A percentile compares a stretch with the other conserved stretches of the same genome.
phyloP scores from a whole-genome alignment of 208 protist genomes.

The Strigomonas culicis region DNA sequence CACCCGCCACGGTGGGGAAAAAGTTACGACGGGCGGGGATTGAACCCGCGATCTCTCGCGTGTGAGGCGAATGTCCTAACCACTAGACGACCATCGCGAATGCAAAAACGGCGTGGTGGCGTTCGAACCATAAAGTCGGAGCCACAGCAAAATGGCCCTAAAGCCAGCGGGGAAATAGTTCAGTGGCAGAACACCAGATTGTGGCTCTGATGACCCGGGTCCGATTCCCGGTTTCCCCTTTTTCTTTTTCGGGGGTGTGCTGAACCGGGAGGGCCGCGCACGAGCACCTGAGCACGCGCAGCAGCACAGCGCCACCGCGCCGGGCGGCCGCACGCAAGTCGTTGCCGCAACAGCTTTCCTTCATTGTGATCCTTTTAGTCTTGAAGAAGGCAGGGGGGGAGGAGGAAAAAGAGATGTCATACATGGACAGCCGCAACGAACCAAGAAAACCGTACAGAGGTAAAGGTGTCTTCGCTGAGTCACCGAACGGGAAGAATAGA shows the following conservation, averaged over 20 bases:
- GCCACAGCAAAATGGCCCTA: no score
- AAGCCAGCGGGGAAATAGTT: slow-evolving; percentile 57
- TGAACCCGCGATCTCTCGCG: slow-evolving; percentile 92
- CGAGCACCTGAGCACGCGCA: no score
- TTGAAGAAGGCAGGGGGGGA: background rate
- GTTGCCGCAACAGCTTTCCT: background rate
- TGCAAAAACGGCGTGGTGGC: background rate
- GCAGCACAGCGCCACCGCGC: no score
- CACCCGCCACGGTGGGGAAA: slow-evolving; percentile 12
- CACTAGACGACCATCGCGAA: slow-evolving; percentile 92
- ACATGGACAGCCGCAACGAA: background rate
- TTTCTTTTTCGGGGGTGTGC: slow-evolving; percentile 18
- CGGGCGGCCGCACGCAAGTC: no score
- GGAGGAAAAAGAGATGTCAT: slow-evolving; percentile 3
- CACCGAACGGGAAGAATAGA: background rate
- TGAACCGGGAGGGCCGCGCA: no score
- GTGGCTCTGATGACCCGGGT: slow-evolving; percentile 83
- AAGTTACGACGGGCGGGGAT: slow-evolving; percentile 87
- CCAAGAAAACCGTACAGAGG: background rate
- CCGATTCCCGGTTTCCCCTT: slow-evolving; percentile 84
- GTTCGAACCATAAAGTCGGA: no score
- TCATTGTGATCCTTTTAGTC: background rate
- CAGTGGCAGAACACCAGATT: slow-evolving; percentile 87
- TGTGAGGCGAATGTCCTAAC: slow-evolving; percentile 95
- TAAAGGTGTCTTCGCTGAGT: background rate